Percentiles rank a stretch among this genome's conserved stretches.
Conservation (phyloP, 768 basidiomycete species). For the Suillus subalutaceus region DNA sequence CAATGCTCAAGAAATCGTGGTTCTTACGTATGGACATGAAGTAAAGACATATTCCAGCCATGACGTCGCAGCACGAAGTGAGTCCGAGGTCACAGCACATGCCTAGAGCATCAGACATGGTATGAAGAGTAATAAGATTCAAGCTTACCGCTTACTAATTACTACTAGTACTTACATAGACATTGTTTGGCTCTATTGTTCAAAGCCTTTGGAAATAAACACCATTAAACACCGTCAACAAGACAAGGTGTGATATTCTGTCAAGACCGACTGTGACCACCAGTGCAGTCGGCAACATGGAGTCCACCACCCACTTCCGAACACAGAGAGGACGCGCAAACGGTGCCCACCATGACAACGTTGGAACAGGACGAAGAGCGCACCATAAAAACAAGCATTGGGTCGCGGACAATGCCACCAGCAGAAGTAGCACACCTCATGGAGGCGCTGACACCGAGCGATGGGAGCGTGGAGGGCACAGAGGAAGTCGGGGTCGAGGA, state of each 20-base stretch:
- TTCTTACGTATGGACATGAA: slow-evolving; percentile 26
- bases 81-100: slow-evolving; percentile 21
- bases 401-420: slow-evolving; percentile 45
- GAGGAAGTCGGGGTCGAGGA: slow-evolving; percentile 49
- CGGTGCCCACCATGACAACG: slow-evolving; percentile 23
- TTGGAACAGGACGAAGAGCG: slow-evolving; percentile 27
- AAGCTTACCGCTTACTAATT: too few relatives aligned
- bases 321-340: slow-evolving; percentile 26
- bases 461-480: slow-evolving; percentile 65
- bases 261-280: background rate
- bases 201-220: slow-evolving; percentile 16
- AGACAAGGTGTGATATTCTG: background rate
- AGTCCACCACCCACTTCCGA: slow-evolving; percentile 23
- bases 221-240: slow-evolving; percentile 11
- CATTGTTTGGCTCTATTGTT: slow-evolving; percentile 11
- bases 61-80: slow-evolving; percentile 25
- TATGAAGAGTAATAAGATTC: background rate
- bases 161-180: too few relatives aligned
- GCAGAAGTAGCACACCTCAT: slow-evolving; percentile 40
- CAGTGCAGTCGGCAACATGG: slow-evolving; percentile 27
- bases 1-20: background rate
- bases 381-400: slow-evolving; percentile 62
- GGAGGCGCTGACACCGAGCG: slow-evolving; percentile 50
- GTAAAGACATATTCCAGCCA: slow-evolving; percentile 27
- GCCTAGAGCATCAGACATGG: slow-evolving; percentile 26